Base-by-base conservation (phyloP, 2,329 filamentous ascomycete genomes). In the Fusarium abutilonis region DNA sequence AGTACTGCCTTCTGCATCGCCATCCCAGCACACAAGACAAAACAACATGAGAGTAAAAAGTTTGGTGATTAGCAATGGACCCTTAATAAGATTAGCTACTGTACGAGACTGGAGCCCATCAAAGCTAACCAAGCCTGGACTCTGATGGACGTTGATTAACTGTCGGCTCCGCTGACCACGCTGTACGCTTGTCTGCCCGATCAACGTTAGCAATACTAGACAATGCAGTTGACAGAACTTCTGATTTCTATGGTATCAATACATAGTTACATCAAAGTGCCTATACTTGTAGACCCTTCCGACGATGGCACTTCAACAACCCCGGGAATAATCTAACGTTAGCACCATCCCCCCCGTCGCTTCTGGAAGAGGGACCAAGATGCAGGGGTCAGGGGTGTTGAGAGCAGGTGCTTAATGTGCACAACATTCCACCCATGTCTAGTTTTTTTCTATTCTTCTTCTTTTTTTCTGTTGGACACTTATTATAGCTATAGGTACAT, bases 261-360 rank as follows among this genome's bases (percentile, higher is more conserved):
- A 19, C 19, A 19, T 19, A 19, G 19, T 19, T 19, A 19, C 19
- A 19, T 19, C 19, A 19, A 19, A 19, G 19, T 19, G 19, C 19
- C 19, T 19, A 19, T 19, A 19, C 19, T 19, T 19, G 19, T 4
- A 19, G 19, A 19, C 19, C 19, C 19, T 19, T 19, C 19, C 19
- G 19, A 19, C 19, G 19, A 19, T 11, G 31, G 10, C 31, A 32
- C 6, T 7, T 14, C 34, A 31, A 46, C n/a, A 39, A 48, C 14
- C 14, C 47, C 50, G 60, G 60, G 55, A 60, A 64, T 64, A 64
- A 56, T 19, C 39, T 14, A 59, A 42, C 35, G 31, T 45, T 39
- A 31, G 32, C 60, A 49, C 59, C 40, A 43, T 11, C 29, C 29
- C 26, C 26, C 10, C 26, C 26, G 2, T 32, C 32, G 14, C 52